These are phyloP conservation scores for Phanerochaete sordida DNA, from an alignment of 768 basidiomycete genomes.

Conservation along the genomic window DNA sequence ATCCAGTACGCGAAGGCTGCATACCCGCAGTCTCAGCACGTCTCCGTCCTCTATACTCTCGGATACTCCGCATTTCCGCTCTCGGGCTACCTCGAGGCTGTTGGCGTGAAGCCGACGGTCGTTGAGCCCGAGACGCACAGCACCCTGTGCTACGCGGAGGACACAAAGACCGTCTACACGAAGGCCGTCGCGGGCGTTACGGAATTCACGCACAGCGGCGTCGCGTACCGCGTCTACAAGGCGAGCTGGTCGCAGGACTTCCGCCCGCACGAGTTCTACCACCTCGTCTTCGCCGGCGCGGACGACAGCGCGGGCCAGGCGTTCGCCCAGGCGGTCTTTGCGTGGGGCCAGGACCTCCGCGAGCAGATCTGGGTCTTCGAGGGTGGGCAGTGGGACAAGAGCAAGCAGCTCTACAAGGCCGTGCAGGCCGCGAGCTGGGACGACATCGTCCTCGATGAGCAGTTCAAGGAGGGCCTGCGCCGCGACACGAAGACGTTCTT, in stretches of 20 bases:
- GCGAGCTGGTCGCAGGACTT: constrained; percentile 11
- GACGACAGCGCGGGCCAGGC: constrained; percentile 9
- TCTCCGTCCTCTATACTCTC: neutral
- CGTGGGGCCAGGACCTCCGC: constrained; percentile 14
- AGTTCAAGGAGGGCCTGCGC: constrained; percentile 31
- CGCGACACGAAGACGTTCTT: constrained; percentile 40
- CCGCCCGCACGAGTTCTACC: neutral
- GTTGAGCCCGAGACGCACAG: constrained; percentile 3
- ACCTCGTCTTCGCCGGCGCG: constrained; percentile 9
- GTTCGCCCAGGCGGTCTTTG: constrained; percentile 13
- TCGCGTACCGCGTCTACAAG: constrained; percentile 7
- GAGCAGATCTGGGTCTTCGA: constrained; percentile 38
- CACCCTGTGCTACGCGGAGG: neutral
- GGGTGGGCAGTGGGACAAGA: constrained; percentile 31
- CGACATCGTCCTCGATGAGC: constrained; percentile 30
- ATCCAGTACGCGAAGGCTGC: neutral
- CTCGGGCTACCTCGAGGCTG: neutral
- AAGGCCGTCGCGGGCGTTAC: constrained; percentile 4
- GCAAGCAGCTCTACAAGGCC: constrained; percentile 19
- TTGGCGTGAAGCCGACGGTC: neutral
- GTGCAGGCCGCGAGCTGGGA: constrained; percentile 31
- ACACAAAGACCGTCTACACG: neutral
- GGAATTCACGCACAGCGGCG: constrained; percentile 5
- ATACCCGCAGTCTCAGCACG: neutral
- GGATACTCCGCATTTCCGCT: neutral